Evolutionary conservation across 2,329 filamentous ascomycete genomes (phyloP), one percentile per base, ranked within the genome.

Genomic region (Hypoxylon sp.): DNA sequence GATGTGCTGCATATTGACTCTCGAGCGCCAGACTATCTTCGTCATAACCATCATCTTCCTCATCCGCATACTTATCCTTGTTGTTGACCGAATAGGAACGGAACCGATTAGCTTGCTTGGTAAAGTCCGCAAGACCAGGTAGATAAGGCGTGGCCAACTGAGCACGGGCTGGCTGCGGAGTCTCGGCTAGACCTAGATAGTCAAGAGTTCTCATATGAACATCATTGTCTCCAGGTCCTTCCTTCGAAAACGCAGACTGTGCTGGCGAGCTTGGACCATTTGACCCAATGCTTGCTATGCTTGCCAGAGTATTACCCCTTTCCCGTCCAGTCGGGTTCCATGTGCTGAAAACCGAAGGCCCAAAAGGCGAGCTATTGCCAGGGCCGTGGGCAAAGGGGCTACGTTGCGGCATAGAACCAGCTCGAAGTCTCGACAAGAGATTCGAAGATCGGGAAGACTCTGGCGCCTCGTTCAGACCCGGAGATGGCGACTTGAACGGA

Each of bases 61-160:
- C 91, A 74, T 97, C 93, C 2, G 92, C 94, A 75, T 98, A 98
- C 79, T 96, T 97, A 79, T 98, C 95, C 80, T 97, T 98, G 61
- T 97, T 97, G 80, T 99, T 99, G 71, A 99, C 96, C 0, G 96
- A 99, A 80, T 98, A 98, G 1, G 96, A 99, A 50, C 96, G 90
- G 84, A 98, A 97, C 57, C 96, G 90, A 79, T 92, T 98, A 48
- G 91, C 86, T 74, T 92, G 92, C 77, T 89, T 92, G 70, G 90
- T 91, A 72, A 93, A 87, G 77, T 93, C 91, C 68, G 90, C 90
- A 67, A 95, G 83, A 75, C 92, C 92, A 48, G 91, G 90, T 34
- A 95, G 85, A 71, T 93, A 91, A 2, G 92, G 90, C 7, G 92
- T 90, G 45, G 90, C 90, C 68, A 97, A 83, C 69, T 90, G 91